These are phyloP conservation scores for Leptographium radiaticola DNA, from an alignment of 2,329 filamentous ascomycete genomes.

Conservation along the genomic window DNA sequence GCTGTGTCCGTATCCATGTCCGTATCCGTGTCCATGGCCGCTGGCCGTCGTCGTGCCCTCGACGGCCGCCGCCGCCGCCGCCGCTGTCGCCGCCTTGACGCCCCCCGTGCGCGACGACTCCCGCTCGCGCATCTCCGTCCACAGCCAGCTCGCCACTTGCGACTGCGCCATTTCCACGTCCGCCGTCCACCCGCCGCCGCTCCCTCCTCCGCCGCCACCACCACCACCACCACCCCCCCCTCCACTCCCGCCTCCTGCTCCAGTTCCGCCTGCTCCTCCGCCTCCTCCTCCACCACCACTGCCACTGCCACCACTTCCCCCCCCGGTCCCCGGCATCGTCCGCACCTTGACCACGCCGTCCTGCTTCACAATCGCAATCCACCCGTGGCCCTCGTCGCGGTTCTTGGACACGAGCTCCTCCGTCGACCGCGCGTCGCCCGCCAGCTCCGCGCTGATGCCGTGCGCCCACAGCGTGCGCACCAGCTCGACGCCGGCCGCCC, in stretches of 20 bases:
- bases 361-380: slow-evolving; percentile 80
- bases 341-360: slow-evolving; percentile 63
- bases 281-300: neutral
- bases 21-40: too few species aligned
- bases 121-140: slow-evolving; percentile 62
- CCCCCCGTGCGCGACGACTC: slow-evolving; percentile 11
- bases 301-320: neutral
- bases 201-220: too few species aligned
- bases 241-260: too few species aligned
- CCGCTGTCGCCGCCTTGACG: slow-evolving; percentile 1
- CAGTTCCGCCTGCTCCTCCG: too few species aligned
- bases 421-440: slow-evolving; percentile 61
- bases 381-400: slow-evolving; percentile 64
- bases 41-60: too few species aligned
- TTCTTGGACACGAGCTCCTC: slow-evolving; percentile 71
- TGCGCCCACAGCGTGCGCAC: slow-evolving; percentile 69
- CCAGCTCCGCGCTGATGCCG: slow-evolving; percentile 79
- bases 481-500: slow-evolving; percentile 63
- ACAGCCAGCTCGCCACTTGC: slow-evolving; percentile 69
- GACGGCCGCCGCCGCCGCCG: slow-evolving; percentile 4
- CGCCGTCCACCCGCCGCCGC: too few species aligned
- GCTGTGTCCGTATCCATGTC: too few species aligned
- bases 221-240: too few species aligned
- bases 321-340: slow-evolving; percentile 38
- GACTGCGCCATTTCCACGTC: slow-evolving; percentile 59